Base-by-base conservation (phyloP, 2,329 filamentous ascomycete species). In the Pseudogymnoascus sp. region DNA sequence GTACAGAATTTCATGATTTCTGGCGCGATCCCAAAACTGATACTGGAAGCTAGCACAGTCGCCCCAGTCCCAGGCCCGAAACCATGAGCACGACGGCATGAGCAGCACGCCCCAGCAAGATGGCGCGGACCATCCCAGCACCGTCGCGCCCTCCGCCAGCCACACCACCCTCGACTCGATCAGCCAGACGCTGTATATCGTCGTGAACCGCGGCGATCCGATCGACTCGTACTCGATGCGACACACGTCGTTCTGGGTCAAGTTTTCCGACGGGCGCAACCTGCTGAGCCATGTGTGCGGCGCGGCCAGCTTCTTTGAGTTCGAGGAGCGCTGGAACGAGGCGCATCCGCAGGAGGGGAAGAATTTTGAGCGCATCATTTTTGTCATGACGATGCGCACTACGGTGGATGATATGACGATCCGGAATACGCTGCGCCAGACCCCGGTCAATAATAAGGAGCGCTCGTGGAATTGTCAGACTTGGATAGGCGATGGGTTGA, bases 391-490 rank as follows among this genome's bases (percentile, higher is more conserved):
- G 16, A 18, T 56, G 44, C 38, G 44, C 23, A 61, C 60, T 4
- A n/a, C 60, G 37, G 44, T n/a, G 21, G 44, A 62, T 18, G 61
- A 62, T 25, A 56, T 62, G 25, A 38, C 38, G 23, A 53, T 62
- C 11, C 44, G 61, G 34, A 62, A 62, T 62, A 62, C 44, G 11
- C 16, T 62, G 18, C 44, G 44, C 23, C 34, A 62, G 21, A 62
- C 31, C 0, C 61, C 61, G 16, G 37, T 62, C 6, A 62, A 62
- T 14, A 62, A 62, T 37, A 53, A 37, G 21, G 61, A 62, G 44
- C 61, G 61, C 44, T 46, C 38, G 14, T 62, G 61, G 61, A 62
- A 62, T 38, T 62, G 61, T 14, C 61, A 62, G 44, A 62, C n/a
- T 14, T 62, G 61, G 61, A 56, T 62, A 16, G 61, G 61, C 5